Evolutionary conservation across 2,329 filamentous ascomycete genomes (phyloP), one percentile per base, ranked within the genome.

Genomic region (Colletotrichum endophyticum): DNA sequence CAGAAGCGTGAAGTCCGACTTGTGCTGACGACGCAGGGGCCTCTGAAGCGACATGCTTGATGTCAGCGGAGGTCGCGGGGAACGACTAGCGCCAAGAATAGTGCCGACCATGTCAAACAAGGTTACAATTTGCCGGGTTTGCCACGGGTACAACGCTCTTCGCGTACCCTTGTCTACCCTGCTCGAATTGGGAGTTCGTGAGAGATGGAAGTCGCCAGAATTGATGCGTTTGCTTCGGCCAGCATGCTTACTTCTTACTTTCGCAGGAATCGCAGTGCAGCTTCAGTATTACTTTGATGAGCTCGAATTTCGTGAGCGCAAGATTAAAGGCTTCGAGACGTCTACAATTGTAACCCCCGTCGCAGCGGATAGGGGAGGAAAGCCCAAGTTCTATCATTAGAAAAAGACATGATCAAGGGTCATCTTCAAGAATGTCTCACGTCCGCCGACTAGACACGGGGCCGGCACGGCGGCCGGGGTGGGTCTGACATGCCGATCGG

Each of bases 251-350:
- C 9, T 49, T 22, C 0, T 3, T 3, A 22, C 44, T n/a, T 2
- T 39, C 19, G 11, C 44, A 22, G 44, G 19, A 44, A 12, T n/a
- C 0, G 39, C 11, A 6, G 5, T 0, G 19, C 19, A n/a, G 19
- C 39, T 22, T 4, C 0, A 1, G 36, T 16, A n/a, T 6, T 44
- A 19, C 19, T 0, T 49, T 49, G 11, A n/a, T 49, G 19, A 0
- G 19, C 44, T 49, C n/a, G 19, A n/a, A 12, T n/a, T 1, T 6
- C 3, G 2, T n/a, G 9, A 1, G 0, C 19, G 39, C 19, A 44
- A n/a, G 0, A 44, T n/a, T 2, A 0, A n/a, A 2, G 36, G 39
- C 39, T 11, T 11, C 0, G 19, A n/a, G 39, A 2, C 19, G 39
- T 44, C 39, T 39, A 0, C 2, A 1, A 8, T 8, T 19, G 5